phyloP scores from a whole-genome alignment of 805 yeast genomes.

The Ogataea saltuana region DNA sequence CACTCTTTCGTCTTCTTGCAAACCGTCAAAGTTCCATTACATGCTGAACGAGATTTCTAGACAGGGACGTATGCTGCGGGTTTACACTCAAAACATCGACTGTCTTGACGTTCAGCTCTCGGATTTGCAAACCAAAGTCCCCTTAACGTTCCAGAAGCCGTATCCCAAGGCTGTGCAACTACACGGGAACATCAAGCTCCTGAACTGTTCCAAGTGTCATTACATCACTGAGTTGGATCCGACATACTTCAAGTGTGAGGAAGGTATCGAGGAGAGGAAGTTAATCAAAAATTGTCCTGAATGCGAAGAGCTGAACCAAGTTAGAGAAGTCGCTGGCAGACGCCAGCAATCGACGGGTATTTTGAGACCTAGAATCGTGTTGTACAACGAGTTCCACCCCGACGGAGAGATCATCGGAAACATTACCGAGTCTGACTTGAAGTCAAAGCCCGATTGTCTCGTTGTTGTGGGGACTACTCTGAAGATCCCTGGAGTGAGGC shows the following conservation, averaged over 20 bases:
- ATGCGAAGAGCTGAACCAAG: conserved; percentile 58
- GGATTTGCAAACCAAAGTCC: conserved; percentile 48
- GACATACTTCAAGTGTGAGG: conserved; percentile 40
- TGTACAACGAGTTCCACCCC: conserved; percentile 78
- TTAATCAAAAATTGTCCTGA: conserved; percentile 57
- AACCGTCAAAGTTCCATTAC: conserved; percentile 75
- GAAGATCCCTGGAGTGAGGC: conserved; percentile 72
- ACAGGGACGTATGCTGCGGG: conserved; percentile 63
- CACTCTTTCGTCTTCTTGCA: conserved; percentile 50
- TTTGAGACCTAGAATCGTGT: conserved; percentile 63
- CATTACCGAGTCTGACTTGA: conserved; percentile 66
- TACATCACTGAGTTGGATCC: conserved; percentile 56
- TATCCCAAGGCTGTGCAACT: conserved; percentile 69
- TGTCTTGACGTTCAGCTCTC: conserved; percentile 66
- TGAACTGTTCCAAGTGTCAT: conserved; percentile 78
- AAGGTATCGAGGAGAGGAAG: no score
- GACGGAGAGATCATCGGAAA: conserved; percentile 87
- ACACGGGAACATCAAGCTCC: conserved; percentile 75
- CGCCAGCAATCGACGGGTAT: conserved; percentile 63
- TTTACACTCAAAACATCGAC: conserved; percentile 90
- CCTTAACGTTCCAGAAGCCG: conserved; percentile 40
- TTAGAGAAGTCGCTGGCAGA: conserved; percentile 61
- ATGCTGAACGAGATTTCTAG: conserved; percentile 59
- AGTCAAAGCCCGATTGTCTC: conserved; percentile 69
- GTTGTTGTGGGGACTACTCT: conserved; percentile 84